phyloP scores from a whole-genome alignment of 75 land plant species.

The Sequoiadendron giganteum region DNA sequence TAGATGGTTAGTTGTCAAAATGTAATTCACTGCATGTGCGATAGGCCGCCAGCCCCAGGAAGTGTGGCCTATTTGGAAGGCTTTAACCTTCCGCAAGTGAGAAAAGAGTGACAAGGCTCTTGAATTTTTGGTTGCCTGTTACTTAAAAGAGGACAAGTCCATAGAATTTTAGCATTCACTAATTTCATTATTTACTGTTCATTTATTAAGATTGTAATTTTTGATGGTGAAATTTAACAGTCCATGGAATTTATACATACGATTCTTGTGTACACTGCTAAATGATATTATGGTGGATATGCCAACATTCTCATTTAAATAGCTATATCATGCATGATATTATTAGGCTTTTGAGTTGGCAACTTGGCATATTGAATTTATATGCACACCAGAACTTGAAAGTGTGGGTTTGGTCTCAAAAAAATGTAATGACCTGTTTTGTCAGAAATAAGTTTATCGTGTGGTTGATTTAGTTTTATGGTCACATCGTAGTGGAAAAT shows the following conservation, averaged over 20 bases:
- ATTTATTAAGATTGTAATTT: constrained; percentile 11
- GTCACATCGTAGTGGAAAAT: background rate
- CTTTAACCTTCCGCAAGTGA: constrained; percentile 11
- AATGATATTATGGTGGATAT: constrained; percentile 6
- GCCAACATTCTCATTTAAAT: background rate
- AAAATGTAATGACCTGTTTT: background rate
- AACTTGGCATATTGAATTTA: background rate
- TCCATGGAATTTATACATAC: background rate
- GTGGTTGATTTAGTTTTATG: background rate
- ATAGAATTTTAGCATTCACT: constrained; percentile 13
- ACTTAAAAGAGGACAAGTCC: background rate
- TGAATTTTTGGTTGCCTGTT: constrained; percentile 13
- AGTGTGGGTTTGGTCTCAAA: background rate
- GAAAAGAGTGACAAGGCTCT: constrained; percentile 12
- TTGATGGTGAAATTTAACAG: background rate
- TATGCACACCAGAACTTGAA: background rate
- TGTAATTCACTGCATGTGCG: constrained; percentile 7
- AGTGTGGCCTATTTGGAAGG: constrained; percentile 13
- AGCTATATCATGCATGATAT: background rate
- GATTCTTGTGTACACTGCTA: background rate
- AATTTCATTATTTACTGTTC: constrained; percentile 10
- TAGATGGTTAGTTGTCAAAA: constrained; percentile 12
- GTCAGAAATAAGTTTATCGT: background rate
- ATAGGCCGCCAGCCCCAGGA: constrained; percentile 4
- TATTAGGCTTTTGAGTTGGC: background rate